These are phyloP conservation scores for Saccharomyces hybrid DNA, from an alignment of 1,139 yeast species.

Conservation along the genomic window DNA sequence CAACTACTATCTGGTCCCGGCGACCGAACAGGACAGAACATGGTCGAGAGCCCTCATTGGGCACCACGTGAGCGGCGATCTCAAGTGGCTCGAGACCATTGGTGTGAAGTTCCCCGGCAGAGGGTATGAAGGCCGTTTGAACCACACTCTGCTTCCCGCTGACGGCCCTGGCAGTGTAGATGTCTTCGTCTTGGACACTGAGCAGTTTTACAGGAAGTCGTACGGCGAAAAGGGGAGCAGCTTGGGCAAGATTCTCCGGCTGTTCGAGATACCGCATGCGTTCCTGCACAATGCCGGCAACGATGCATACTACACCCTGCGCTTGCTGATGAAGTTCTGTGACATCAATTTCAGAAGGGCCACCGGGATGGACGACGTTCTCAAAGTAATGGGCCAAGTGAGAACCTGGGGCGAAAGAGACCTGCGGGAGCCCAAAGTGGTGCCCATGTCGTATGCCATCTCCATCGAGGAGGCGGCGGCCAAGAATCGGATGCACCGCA, in stretches of 20 bases:
- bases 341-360: conserved; percentile 45
- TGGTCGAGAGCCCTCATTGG: conserved; percentile 49
- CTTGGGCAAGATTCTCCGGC: conserved; percentile 46
- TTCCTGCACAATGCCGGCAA: conserved; percentile 74
- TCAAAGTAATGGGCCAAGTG: conserved; percentile 15
- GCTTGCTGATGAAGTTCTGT: conserved; percentile 44
- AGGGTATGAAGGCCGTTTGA: background rate
- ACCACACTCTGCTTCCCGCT: background rate
- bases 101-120: conserved; percentile 42
- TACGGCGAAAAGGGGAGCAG: conserved; percentile 41
- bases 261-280: conserved; percentile 52
- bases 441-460: conserved; percentile 28
- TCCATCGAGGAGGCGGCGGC: conserved; percentile 18
- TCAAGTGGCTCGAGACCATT: conserved; percentile 43
- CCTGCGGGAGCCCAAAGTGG: conserved; percentile 21
- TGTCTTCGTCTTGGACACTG: conserved; percentile 45
- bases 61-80: conserved; percentile 61
- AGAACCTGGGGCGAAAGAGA: conserved; percentile 22
- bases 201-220: conserved; percentile 40
- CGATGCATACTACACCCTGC: conserved; percentile 65
- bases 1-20: conserved; percentile 35
- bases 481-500: conserved; percentile 1
- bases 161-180: background rate
- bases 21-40: conserved; percentile 16
- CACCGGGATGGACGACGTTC: conserved; percentile 30